Evolutionary conservation across 2,329 filamentous ascomycete species (phyloP).

Genomic region (Scedosporium apiospermum): DNA sequence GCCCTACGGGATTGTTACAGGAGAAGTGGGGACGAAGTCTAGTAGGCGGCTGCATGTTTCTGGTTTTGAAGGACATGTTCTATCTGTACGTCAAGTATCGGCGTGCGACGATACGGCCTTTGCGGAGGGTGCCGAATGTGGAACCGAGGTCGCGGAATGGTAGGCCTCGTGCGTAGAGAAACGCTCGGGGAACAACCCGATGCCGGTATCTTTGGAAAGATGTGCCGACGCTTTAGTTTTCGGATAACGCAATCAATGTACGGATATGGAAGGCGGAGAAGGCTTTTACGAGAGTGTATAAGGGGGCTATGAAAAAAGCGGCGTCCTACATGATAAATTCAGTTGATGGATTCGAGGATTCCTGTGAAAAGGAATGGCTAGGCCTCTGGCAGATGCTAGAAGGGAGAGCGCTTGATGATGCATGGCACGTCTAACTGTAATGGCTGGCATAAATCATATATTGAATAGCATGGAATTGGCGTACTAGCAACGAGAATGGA

Average conservation of each 20-base stretch:
- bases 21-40: constrained; percentile 83
- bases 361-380: no score
- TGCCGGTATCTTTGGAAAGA: no score
- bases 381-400: no score
- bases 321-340: no score
- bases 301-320: no score
- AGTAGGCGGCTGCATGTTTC: constrained; percentile 78
- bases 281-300: no score
- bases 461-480: background rate
- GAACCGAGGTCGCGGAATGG: background rate
- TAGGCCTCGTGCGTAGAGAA: background rate
- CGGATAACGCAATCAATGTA: no score
- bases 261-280: no score
- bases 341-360: no score
- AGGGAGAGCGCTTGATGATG: no score
- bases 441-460: background rate
- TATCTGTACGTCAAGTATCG: constrained; percentile 55
- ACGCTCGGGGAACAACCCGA: no score
- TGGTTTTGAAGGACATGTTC: constrained; percentile 66
- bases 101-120: constrained; percentile 44
- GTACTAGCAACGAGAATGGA: background rate
- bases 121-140: constrained; percentile 36
- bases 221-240: no score
- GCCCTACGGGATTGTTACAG: constrained; percentile 61
- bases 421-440: background rate